These are phyloP conservation scores for Bruguiera gymnorhiza DNA, from an alignment of 345 rosid genomes.

Conservation along the genomic window DNA sequence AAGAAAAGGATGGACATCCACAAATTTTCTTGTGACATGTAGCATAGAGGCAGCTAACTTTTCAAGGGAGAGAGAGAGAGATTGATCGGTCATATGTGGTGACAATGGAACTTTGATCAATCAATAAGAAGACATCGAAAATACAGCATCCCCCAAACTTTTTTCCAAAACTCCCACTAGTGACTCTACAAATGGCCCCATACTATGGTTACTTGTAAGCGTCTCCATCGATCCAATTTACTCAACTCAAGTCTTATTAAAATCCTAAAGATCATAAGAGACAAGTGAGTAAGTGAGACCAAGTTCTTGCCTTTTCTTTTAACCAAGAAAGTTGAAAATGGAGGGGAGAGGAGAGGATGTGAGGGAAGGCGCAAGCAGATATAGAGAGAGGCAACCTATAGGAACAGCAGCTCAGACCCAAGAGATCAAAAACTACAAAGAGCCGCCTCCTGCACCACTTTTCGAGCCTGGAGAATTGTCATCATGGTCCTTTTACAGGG, in stretches of 20 bases:
- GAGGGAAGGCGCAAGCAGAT: constrained; percentile 12
- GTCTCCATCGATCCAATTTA: constrained; percentile 11
- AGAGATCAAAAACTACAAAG: constrained; percentile 13
- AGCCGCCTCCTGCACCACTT: constrained; percentile 20
- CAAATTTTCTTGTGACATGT: constrained; percentile 22
- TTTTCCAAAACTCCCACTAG: constrained; percentile 16
- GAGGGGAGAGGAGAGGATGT: constrained; percentile 21
- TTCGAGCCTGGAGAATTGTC: constrained; percentile 16
- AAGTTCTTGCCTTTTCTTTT: background rate
- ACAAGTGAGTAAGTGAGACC: background rate
- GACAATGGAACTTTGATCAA: too few relatives aligned
- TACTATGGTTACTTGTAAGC: background rate
- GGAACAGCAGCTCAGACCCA: constrained; percentile 19
- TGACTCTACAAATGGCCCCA: constrained; percentile 11
- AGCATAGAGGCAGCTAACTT: constrained; percentile 4
- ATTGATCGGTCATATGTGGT: constrained; percentile 31
- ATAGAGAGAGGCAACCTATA: constrained; percentile 16
- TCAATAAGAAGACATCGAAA: too few relatives aligned
- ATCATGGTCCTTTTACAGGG: constrained; percentile 22
- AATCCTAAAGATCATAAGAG: background rate
- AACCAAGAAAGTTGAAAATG: background rate
- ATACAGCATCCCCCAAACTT: constrained; percentile 3
- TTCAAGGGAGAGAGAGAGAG: background rate
- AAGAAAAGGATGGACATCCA: constrained; percentile 12
- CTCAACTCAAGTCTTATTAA: background rate